Evolutionary conservation across 192 early-diverging fungal genomes (phyloP).

Genomic region (Coemansia sp.): DNA sequence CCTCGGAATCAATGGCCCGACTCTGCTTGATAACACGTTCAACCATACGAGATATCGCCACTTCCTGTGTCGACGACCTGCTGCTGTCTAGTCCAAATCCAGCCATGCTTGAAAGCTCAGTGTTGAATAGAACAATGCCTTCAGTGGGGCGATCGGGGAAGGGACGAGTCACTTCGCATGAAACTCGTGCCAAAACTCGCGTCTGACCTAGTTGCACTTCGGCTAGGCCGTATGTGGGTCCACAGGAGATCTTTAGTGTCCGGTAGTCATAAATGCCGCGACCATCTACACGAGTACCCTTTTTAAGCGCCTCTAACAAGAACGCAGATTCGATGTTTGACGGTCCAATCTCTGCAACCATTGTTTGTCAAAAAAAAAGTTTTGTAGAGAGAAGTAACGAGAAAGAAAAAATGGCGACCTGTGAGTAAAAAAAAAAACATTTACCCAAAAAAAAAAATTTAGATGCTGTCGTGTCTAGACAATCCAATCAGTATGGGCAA

Average conservation of each 20-base stretch:
- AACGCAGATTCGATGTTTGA: conserved; percentile 81
- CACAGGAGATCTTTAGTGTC: conserved; percentile 66
- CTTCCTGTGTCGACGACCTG: conserved; percentile 75
- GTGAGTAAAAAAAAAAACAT: not conserved
- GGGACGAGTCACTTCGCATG: conserved; percentile 71
- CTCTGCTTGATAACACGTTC: conserved; percentile 85
- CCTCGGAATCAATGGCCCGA: conserved; percentile 93
- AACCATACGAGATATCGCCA: conserved; percentile 80
- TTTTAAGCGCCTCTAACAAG: conserved; percentile 67
- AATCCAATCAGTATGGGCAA: not conserved
- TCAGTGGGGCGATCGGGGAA: conserved; percentile 81
- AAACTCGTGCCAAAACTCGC: conserved; percentile 70
- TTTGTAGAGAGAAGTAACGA: not conserved
- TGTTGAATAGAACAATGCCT: conserved; percentile 83
- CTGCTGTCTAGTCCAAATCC: conserved; percentile 68
- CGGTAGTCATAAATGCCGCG: conserved; percentile 79
- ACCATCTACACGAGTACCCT: conserved; percentile 77
- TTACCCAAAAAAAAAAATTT: not conserved
- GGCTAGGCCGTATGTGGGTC: conserved; percentile 69
- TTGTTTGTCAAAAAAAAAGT: conserved; percentile 6
- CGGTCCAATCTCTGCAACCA: conserved; percentile 56
- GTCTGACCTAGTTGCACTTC: conserved; percentile 87
- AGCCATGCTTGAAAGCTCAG: conserved; percentile 88
- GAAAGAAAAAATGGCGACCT: not conserved
- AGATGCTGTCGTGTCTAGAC: not conserved